Evolutionary conservation across 2,329 filamentous ascomycete species (phyloP), one percentile per base, ranked within the genome.

Genomic region (Plectosphaerella sp.): DNA sequence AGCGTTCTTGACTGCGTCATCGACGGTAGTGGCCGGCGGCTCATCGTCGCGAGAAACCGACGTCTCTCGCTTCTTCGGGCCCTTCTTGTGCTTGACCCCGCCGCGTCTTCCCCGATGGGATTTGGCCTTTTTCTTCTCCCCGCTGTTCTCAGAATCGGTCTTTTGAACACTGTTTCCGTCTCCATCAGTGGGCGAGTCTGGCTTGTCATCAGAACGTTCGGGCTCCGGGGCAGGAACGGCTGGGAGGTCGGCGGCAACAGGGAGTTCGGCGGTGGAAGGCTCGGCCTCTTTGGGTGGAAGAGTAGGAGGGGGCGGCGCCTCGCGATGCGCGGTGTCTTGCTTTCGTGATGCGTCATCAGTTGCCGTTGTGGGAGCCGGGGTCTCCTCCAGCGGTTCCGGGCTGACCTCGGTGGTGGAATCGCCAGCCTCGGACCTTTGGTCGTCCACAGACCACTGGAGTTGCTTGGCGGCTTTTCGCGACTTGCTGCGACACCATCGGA

Each of bases 61-160:
- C 3, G 71, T 68, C 14, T 84, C 75, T 16, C 77, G 68, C 55
- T 82, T 79, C 45, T 74, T 73, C 51, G 78, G 77, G 14, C 74
- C 76, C 58, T 82, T 85, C 54, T 82, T 82, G 54, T 87, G 84
- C 64, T 87, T 86, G 16, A 81, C 79, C 2, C 88, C 88, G 20
- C 87, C 88, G 47, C 88, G 80, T n/a, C 82, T 78, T 4, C 88
- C 88, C 51, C 88, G 78, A 51, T 88, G 86, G 0, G 81, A 77
- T 64, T 87, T 89, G 63, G 83, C 87, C 67, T 87, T 86, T 61
- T 84, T 86, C 67, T 87, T 86, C 60, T 84, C 86, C 15, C 20
- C 20, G 8, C 64, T 63, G 1, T 57, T 63, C 35, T 62, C 61
- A 6, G 53, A 50, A 4, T 33, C 11, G 10, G 18, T 11, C 37